Base-by-base conservation (phyloP, 129 eudicot species). In the Gnaphalium uliginosum region DNA sequence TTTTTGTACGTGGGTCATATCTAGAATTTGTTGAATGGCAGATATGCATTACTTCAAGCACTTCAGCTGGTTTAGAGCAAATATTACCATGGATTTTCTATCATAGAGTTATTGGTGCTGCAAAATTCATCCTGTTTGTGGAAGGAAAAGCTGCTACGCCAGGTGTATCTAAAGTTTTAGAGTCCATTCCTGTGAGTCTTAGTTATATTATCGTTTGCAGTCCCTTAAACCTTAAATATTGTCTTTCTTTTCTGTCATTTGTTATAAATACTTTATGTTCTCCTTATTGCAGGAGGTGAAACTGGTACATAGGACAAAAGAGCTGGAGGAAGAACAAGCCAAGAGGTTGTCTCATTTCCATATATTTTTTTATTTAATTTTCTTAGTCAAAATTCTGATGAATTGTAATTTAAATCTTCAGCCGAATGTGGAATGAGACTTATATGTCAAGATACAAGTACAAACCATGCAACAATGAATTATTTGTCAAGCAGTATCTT, bases 351-450 rank as follows among this genome's bases (percentile, higher is more conserved):
- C 57, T 32, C 68, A 41, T 60, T 29, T 56, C 33, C 68, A 25
- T 69, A 21, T 29, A 11, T 41, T 23, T 53, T 70, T 46, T 18
- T 11, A 3, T 15, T 50, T 68, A 21, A 9, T 68, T 68, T 24
- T 41, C 9, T 25, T 15, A 8, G 11, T 7, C 54, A 33, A 37
- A 22, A 59, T 60, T 24, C 19, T 50, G 18, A 61, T 27, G 46
- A 73, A 74, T 69, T 6, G 8, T 15, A 41, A 57, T 46, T 32
- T 58, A 69, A 77, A 29, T 81, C 62, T 76, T 27, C 81, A 92
- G 97, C 75, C 97, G 97, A 37, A 92, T 92, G 67, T 92, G 98
- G 98, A 92, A 92, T 43, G 98, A 92, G 87, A 89, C 96, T 14
- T 89, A 87, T 89, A 68, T 92, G 77, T 79, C 98, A 48, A 85